Conservation (phyloP, 352 stramenopile genomes). For the Sclerospora graminicola region DNA sequence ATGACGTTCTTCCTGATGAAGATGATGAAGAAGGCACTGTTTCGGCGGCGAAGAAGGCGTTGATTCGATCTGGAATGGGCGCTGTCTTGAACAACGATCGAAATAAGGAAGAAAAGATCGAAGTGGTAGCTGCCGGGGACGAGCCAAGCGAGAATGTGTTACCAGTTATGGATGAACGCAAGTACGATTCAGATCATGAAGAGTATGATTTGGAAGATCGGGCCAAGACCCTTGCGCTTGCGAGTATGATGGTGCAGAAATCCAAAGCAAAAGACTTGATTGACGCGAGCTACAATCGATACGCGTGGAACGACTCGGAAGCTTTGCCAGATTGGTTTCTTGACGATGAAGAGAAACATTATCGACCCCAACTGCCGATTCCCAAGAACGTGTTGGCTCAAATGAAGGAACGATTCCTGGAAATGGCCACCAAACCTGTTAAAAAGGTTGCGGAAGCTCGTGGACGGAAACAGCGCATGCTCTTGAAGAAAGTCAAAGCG, state of each 20-base stretch:
- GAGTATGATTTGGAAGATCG: constrained; percentile 97
- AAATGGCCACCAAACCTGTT: constrained; percentile 94
- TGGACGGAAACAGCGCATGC: constrained; percentile 90
- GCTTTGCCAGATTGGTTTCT: constrained; percentile 98
- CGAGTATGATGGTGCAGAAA: constrained; percentile 96
- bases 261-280: constrained; percentile 97
- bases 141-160: constrained; percentile 37
- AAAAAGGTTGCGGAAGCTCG: constrained; percentile 98
- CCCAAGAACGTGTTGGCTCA: constrained; percentile 93
- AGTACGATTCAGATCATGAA: constrained; percentile 94
- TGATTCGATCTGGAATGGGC: constrained; percentile 85
- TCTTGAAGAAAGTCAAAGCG: constrained; percentile 93
- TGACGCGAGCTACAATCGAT: constrained; percentile 99
- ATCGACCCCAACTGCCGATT: constrained; percentile 96
- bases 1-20: constrained; percentile 22
- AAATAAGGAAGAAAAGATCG: constrained; percentile 20
- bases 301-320: constrained; percentile 95
- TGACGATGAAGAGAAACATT: constrained; percentile 94
- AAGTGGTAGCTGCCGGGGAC: constrained; percentile 37
- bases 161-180: constrained; percentile 76
- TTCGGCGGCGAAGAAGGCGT: constrained; percentile 59
- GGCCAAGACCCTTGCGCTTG: constrained; percentile 92
- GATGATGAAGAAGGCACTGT: constrained; percentile 36
- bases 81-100: constrained; percentile 29
- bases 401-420: constrained; percentile 96